Evolutionary conservation across 305 asterid genomes (phyloP).

Genomic region (Fraxinus floribunda): DNA sequence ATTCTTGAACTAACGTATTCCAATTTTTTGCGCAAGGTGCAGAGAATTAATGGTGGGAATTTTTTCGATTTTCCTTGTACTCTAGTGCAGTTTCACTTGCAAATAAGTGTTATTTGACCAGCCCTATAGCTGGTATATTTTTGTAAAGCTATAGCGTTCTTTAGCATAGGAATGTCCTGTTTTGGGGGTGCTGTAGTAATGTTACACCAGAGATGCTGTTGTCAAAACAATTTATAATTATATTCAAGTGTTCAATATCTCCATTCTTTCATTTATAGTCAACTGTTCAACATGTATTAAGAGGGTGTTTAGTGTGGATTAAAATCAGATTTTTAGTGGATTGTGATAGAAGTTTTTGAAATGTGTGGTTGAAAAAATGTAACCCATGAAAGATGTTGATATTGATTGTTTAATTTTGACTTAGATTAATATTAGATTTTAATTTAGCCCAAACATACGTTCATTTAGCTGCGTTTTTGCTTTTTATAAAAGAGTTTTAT

Average conservation of each 20-base stretch:
- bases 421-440: too few relatives aligned
- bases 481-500: too few relatives aligned
- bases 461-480: not conserved
- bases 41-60: not conserved
- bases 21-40: constrained; percentile 13
- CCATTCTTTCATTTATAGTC: not conserved
- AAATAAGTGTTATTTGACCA: constrained; percentile 13
- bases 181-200: not conserved
- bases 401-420: too few relatives aligned
- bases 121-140: constrained; percentile 6
- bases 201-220: not conserved
- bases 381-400: too few relatives aligned
- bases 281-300: not conserved
- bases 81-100: constrained; percentile 2
- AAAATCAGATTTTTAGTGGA: too few relatives aligned
- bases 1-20: constrained; percentile 61
- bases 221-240: not conserved
- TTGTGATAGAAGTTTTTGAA: too few relatives aligned
- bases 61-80: not conserved
- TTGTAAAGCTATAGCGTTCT: not conserved
- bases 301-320: too few relatives aligned
- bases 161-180: not conserved
- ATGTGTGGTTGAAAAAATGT: too few relatives aligned
- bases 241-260: not conserved
- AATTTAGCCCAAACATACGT: not conserved